These are phyloP conservation scores for Nakaseomyces nivariensis DNA, from an alignment of 1,139 yeast genomes.

Conservation along the genomic window DNA sequence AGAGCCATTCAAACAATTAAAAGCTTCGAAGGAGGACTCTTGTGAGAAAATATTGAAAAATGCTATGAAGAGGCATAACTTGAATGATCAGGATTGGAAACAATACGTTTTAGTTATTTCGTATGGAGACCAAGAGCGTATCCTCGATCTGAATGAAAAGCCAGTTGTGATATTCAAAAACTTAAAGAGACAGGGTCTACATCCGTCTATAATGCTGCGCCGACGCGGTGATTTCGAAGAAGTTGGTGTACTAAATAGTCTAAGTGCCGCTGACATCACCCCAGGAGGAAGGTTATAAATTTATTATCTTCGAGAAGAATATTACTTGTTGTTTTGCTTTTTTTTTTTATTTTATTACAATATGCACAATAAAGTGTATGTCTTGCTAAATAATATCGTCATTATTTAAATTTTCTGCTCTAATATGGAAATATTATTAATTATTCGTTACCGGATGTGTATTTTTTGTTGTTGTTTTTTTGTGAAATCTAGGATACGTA, in stretches of 20 bases:
- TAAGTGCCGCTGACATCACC: slow-evolving; percentile 10
- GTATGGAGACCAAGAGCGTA: slow-evolving; percentile 83
- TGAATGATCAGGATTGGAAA: slow-evolving; percentile 75
- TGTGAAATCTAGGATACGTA: too few relatives aligned
- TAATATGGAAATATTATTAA: too few relatives aligned
- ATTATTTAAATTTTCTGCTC: too few relatives aligned
- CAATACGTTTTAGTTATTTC: slow-evolving; percentile 84
- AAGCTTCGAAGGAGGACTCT: slow-evolving; percentile 88
- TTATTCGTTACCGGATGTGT: too few relatives aligned
- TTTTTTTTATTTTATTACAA: neutral
- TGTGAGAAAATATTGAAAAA: slow-evolving; percentile 82
- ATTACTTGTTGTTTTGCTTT: neutral
- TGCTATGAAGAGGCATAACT: slow-evolving; percentile 79
- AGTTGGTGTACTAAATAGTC: slow-evolving; percentile 14
- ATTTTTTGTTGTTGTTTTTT: too few relatives aligned
- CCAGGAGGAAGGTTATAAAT: slow-evolving; percentile 26
- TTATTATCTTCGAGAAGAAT: too few relatives aligned
- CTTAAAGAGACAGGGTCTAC: slow-evolving; percentile 74
- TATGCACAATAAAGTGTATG: too few relatives aligned
- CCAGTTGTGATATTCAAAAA: slow-evolving; percentile 87
- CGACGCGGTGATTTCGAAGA: slow-evolving; percentile 52
- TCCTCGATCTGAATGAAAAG: slow-evolving; percentile 73
- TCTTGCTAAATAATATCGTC: too few relatives aligned
- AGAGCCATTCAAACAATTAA: slow-evolving; percentile 76
- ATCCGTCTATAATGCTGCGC: slow-evolving; percentile 88